Evolutionary conservation across 805 yeast genomes (phyloP).

Genomic region (Nakazawaea ishiwadae): DNA sequence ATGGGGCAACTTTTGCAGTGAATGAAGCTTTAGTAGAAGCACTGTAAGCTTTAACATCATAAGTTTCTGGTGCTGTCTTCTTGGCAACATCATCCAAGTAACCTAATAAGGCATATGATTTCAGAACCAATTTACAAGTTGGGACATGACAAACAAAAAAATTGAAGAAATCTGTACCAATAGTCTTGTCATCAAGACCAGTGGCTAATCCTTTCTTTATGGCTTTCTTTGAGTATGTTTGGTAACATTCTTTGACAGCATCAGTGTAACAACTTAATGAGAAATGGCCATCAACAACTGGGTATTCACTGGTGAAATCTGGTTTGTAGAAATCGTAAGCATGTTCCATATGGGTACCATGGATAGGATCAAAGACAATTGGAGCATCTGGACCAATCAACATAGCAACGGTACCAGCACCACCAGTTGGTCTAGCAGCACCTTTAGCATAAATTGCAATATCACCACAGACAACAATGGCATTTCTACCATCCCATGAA

Average conservation of each 20-base stretch:
- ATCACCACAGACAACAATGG: constrained; percentile 95
- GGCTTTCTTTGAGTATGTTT: constrained; percentile 74
- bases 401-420: constrained; percentile 95
- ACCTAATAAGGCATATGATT: constrained; percentile 87
- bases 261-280: constrained; percentile 90
- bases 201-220: constrained; percentile 42
- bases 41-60: constrained; percentile 87
- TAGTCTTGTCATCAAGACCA: constrained; percentile 46
- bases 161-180: constrained; percentile 76
- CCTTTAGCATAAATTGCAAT: constrained; percentile 97
- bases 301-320: constrained; percentile 93
- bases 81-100: constrained; percentile 63
- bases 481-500: constrained; percentile 98
- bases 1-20: constrained; percentile 69
- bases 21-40: constrained; percentile 66
- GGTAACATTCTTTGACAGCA: constrained; percentile 87
- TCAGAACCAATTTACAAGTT: constrained; percentile 90
- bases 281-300: constrained; percentile 95
- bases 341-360: constrained; percentile 94
- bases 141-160: constrained; percentile 98
- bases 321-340: constrained; percentile 99
- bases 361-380: constrained; percentile 79
- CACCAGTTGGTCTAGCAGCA: constrained; percentile 99
- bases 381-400: constrained; percentile 98
- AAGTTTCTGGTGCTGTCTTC: constrained; percentile 49